Base-by-base conservation (phyloP, 768 basidiomycete species). In the Amanita fuliginea region DNA sequence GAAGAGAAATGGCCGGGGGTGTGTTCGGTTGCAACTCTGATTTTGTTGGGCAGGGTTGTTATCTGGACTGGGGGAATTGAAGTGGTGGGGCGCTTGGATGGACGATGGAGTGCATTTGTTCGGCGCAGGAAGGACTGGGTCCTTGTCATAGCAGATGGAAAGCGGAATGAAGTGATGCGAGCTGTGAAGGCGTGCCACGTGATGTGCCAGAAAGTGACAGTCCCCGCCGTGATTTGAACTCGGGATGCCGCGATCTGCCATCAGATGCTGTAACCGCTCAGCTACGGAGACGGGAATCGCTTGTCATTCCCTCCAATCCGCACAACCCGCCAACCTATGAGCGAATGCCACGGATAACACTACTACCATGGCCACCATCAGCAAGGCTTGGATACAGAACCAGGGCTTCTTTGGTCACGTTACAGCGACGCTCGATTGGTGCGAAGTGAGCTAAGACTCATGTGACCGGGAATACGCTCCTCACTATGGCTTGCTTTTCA, bases 1-100 rank as follows among this genome's bases (percentile, higher is more conserved):
- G 92, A 85, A 32, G 93, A 86, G 64, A 98, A 97, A 69, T 98
- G 92, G 14, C 92, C 90, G 0, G 92, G 93, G 3, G 86, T 86
- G 1, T 77, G 72, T 65, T 96, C 90, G 6, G 93, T 96, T 13
- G 90, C 92, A 36, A 98, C 89, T 51, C 92, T 74, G 40, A 98
- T 76, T 63, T 85, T 90, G 69, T 96, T 97, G 4, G 91, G 81
- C 0, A 98, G 73, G 0, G 89, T 92, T 0, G 95, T 94, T 28
- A 95, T 73, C 55, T 77, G 74, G 21, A 76, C 71, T 3, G 71
- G 51, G 8, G 70, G 51, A 60, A 65, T 51, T 51, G 55, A 26
- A 3, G 62, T 55, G 49, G 49, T 33, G 59, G 46, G 22, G 51
- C 46, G 49, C 48, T 59, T 51, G 28, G 53, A 41, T 37, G 51